Percentiles rank a stretch among this genome's conserved stretches.
phyloP scores from a whole-genome alignment of 2,329 filamentous ascomycete genomes.

The Fusarium anguioides region DNA sequence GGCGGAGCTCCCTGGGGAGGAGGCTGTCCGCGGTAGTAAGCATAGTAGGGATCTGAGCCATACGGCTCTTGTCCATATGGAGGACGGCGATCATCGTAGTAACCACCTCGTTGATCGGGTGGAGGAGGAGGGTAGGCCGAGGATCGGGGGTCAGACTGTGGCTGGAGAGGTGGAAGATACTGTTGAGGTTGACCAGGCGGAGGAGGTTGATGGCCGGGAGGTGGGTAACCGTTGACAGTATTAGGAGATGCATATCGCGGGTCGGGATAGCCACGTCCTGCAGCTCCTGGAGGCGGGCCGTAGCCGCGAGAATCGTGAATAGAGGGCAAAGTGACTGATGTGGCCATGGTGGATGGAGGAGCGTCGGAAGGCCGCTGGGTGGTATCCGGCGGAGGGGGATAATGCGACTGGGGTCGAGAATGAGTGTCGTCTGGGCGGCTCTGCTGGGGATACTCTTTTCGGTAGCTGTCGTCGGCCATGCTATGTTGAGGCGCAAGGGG shows the following conservation, averaged over 20 bases:
- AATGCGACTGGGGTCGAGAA: constrained; percentile 56
- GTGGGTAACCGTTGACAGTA: constrained; percentile 60
- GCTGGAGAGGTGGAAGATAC: constrained; percentile 55
- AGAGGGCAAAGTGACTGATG: constrained; percentile 60
- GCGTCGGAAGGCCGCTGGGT: constrained; percentile 49
- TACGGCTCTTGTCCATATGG: constrained; percentile 52
- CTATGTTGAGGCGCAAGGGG: constrained; percentile 47
- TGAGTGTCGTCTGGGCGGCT: constrained; percentile 54
- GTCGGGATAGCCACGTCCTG: constrained; percentile 51
- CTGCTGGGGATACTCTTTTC: constrained; percentile 52
- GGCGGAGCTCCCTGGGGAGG: constrained; percentile 47
- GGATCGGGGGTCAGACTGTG: constrained; percentile 50
- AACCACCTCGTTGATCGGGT: constrained; percentile 54
- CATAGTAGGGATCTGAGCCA: constrained; percentile 50
- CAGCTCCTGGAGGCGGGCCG: constrained; percentile 47
- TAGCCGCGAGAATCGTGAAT: constrained; percentile 60
- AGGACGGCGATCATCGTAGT: constrained; percentile 52
- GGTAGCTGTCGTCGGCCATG: constrained; percentile 55
- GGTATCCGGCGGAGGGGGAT: constrained; percentile 55
- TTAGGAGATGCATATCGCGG: constrained; percentile 57
- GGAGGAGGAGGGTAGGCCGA: constrained; percentile 53
- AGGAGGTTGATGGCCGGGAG: constrained; percentile 47
- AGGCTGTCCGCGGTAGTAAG: constrained; percentile 44
- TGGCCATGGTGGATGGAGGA: constrained; percentile 54
- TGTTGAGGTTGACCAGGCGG: constrained; percentile 45